Evolutionary conservation across 176 grass and related monocot species (phyloP).

Genomic region (Pontederia crassipes): DNA sequence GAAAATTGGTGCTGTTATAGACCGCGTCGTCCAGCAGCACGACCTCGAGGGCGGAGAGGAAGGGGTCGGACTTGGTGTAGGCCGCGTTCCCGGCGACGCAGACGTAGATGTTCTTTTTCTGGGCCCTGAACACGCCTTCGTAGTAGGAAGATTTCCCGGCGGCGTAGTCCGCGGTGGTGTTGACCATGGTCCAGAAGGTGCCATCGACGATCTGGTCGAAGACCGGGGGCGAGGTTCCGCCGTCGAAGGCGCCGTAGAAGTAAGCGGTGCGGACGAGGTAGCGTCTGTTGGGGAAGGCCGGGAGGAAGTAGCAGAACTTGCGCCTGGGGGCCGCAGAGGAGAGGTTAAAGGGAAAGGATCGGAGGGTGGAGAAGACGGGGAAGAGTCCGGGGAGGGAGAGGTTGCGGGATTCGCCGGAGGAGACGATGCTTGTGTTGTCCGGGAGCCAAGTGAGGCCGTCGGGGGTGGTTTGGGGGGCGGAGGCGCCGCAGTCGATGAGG

Average conservation of each 20-base stretch:
- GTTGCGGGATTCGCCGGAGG: slow-evolving; percentile 23
- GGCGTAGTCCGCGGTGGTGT: slow-evolving; percentile 51
- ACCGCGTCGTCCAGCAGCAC: slow-evolving; percentile 64
- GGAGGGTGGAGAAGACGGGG: slow-evolving; percentile 56
- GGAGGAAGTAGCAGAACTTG: slow-evolving; percentile 74
- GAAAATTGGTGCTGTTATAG: slow-evolving; percentile 76
- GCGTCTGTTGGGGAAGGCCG: slow-evolving; percentile 31
- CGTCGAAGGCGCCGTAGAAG: slow-evolving; percentile 42
- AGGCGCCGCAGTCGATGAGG: slow-evolving; percentile 59
- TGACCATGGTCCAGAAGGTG: slow-evolving; percentile 70
- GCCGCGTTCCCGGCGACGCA: slow-evolving; percentile 55
- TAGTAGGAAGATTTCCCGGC: slow-evolving; percentile 64
- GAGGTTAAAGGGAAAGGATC: slow-evolving; percentile 36
- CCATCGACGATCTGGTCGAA: slow-evolving; percentile 86
- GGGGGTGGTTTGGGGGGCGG: slow-evolving; percentile 8
- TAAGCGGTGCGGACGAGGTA: slow-evolving; percentile 86
- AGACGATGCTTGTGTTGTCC: slow-evolving; percentile 28
- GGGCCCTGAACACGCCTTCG: slow-evolving; percentile 68
- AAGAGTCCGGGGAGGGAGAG: slow-evolving; percentile 33
- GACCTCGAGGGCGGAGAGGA: slow-evolving; percentile 76
- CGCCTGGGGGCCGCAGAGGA: neutral
- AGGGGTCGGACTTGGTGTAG: slow-evolving; percentile 56
- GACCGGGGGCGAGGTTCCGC: slow-evolving; percentile 28
- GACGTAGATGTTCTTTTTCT: slow-evolving; percentile 43
- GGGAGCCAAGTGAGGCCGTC: slow-evolving; percentile 46